A percentile compares a stretch with the other conserved stretches of the same genome.
Conservation (phyloP, 2,329 filamentous ascomycete genomes). For the Ramularia endophylla region DNA sequence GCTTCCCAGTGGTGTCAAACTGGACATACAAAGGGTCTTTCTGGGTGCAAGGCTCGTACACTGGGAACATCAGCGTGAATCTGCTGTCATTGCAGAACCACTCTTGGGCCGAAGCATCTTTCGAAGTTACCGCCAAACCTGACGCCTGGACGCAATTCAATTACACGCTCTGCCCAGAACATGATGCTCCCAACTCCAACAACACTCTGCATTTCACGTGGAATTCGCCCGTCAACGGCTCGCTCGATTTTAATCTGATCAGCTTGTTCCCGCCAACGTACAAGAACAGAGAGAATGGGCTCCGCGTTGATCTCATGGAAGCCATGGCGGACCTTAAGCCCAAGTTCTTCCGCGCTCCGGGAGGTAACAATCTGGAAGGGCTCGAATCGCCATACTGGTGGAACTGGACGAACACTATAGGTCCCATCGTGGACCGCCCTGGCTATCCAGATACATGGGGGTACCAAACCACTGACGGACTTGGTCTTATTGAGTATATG, state of each 20-base stretch:
- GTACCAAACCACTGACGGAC: conserved; percentile 57
- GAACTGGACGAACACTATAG: conserved; percentile 50
- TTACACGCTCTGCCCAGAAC: conserved; percentile 25
- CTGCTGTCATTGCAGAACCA: conserved; percentile 12
- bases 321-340: conserved; percentile 26
- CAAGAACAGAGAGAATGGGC: conserved; percentile 47
- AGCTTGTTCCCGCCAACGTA: conserved; percentile 51
- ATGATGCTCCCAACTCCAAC: conserved; percentile 40
- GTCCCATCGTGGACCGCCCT: conserved; percentile 48
- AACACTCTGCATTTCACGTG: conserved; percentile 47
- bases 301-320: conserved; percentile 46
- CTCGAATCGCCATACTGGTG: conserved; percentile 32
- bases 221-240: conserved; percentile 34
- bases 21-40: conserved; percentile 32
- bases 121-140: conserved; percentile 21
- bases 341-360: conserved; percentile 56
- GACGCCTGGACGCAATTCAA: conserved; percentile 30
- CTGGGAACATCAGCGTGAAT: conserved; percentile 24
- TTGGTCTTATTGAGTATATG: conserved; percentile 59
- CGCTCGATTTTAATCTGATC: conserved; percentile 48
- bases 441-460: conserved; percentile 53
- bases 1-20: conserved; percentile 34
- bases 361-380: conserved; percentile 52
- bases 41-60: conserved; percentile 29
- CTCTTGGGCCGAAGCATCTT: conserved; percentile 23